Conservation (phyloP, 1,284 basidiomycete species). For the Coniferiporia sulphurascens region DNA sequence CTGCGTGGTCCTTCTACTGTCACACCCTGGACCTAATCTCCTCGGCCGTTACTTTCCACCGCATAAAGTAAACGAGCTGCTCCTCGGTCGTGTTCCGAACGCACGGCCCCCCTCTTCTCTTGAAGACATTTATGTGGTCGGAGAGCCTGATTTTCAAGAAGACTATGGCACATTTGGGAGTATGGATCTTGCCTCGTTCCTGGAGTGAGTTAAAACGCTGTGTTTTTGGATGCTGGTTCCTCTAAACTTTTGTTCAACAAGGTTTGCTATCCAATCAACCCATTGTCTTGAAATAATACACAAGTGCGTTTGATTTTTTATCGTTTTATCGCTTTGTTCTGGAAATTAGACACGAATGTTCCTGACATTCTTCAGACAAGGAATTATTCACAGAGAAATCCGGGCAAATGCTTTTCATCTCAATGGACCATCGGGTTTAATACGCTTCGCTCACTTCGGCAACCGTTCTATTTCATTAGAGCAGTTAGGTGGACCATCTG, state of each 20-base stretch:
- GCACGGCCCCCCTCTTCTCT: conserved; percentile 37
- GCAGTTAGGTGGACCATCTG: conserved; percentile 62
- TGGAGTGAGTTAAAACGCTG: conserved; percentile 46
- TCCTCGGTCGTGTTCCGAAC: conserved; percentile 51
- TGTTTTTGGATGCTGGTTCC: neutral
- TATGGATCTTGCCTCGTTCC: conserved; percentile 69
- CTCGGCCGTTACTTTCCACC: conserved; percentile 63
- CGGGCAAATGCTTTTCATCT: conserved; percentile 71
- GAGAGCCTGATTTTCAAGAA: conserved; percentile 42
- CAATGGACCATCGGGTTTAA: conserved; percentile 60
- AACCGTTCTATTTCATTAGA: conserved; percentile 70
- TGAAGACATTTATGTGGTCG: conserved; percentile 49
- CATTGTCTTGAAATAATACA: conserved; percentile 64
- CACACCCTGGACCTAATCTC: conserved; percentile 61
- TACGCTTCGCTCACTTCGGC: conserved; percentile 68
- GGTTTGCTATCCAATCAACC: conserved; percentile 69
- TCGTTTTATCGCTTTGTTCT: neutral
- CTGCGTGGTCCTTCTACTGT: conserved; percentile 57
- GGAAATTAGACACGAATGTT: conserved; percentile 5
- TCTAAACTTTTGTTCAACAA: conserved; percentile 23
- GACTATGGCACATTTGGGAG: conserved; percentile 59
- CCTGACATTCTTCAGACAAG: conserved; percentile 30
- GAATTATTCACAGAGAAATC: conserved; percentile 65
- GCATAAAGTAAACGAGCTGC: conserved; percentile 59
- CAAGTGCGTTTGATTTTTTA: conserved; percentile 33